Base-by-base conservation (phyloP, 345 rosid genomes). In the Chamaenerion angustifolium region DNA sequence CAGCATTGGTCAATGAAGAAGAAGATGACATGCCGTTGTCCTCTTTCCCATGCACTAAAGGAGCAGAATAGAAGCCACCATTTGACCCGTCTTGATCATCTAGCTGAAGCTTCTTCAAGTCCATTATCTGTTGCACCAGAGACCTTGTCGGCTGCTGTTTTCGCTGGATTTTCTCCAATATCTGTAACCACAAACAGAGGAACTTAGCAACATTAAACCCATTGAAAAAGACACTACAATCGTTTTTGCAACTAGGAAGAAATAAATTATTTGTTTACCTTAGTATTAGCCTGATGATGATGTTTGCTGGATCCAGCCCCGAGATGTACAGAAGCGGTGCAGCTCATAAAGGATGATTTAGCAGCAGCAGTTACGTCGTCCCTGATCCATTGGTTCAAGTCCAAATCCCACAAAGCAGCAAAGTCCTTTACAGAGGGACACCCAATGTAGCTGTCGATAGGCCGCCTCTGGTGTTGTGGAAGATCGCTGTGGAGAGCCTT, bases 391-490 rank as follows among this genome's bases (percentile, higher is more conserved):
- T 35, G 18, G 19, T 56, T 18, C 19, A 13, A 70, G 66, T 71
- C 75, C 65, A 77, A 66, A 37, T 87, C 76, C 82, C 85, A 85
- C 60, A 80, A 58, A 15, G 67, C 66, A 12, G 76, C 81, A 16
- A 85, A 77, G 62, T 80, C 89, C 65, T 68, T 76, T 44, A 93
- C 89, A 40, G 82, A 65, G 70, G 94, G 90, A 51, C 87, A 89
- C 25, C 85, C 87, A 15, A 58, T 69, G 55, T 80, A 89, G 68
- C 90, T 70, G 37, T 66, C 55, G 46, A 85, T 67, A 14, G 62
- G 63, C 9, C 47, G 70, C 54, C 59, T 85, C 56, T 41, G 71
- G 61, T 80, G 93, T 55, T 61, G 70, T 57, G 77, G 71, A 12
- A 73, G 62, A 43, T 52, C 51, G 27, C 60, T 62, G 60, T 89